A percentile compares a stretch with the other conserved stretches of the same genome.
These are phyloP conservation scores for Botryotinia convoluta DNA, from an alignment of 2,329 filamentous ascomycete species.

Conservation along the genomic window DNA sequence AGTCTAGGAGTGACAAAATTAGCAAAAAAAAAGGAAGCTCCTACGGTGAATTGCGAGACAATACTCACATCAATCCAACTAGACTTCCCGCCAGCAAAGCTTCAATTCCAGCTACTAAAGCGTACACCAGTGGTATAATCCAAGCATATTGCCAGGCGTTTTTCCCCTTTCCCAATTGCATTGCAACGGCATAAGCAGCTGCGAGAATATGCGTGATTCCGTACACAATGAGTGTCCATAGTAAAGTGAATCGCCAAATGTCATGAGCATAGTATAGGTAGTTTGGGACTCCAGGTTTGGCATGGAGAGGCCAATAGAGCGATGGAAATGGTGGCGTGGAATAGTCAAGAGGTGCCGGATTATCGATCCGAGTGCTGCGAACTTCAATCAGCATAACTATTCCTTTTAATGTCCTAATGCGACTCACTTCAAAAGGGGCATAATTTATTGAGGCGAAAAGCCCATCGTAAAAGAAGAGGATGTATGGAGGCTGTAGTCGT, in stretches of 20 bases:
- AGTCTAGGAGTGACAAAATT: constrained; percentile 41
- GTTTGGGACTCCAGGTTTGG: constrained; percentile 44
- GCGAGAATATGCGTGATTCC: constrained; percentile 58
- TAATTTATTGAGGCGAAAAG: neutral
- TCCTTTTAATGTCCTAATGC: neutral
- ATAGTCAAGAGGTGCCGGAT: constrained; percentile 49
- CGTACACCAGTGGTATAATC: constrained; percentile 59
- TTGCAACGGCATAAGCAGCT: constrained; percentile 56
- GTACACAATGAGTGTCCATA: constrained; percentile 67
- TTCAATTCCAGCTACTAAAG: constrained; percentile 60
- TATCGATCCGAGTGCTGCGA: constrained; percentile 31
- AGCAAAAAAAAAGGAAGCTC: neutral
- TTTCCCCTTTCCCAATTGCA: constrained; percentile 48
- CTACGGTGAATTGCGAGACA: neutral
- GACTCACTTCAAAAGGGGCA: constrained; percentile 30
- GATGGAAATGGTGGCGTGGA: constrained; percentile 62
- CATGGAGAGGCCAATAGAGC: constrained; percentile 59
- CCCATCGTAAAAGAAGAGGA: neutral
- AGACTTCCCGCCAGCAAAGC: constrained; percentile 65
- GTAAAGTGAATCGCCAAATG: constrained; percentile 67
- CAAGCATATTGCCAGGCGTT: constrained; percentile 44
- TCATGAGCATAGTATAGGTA: constrained; percentile 60
- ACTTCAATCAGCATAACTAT: constrained; percentile 17
- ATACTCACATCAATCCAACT: constrained; percentile 61
- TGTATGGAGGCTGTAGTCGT: neutral